Evolutionary conservation across 495 filamentous ascomycete genomes (phyloP), one percentile per base, ranked within the genome.

Genomic region (Aspergillus cristatus): DNA sequence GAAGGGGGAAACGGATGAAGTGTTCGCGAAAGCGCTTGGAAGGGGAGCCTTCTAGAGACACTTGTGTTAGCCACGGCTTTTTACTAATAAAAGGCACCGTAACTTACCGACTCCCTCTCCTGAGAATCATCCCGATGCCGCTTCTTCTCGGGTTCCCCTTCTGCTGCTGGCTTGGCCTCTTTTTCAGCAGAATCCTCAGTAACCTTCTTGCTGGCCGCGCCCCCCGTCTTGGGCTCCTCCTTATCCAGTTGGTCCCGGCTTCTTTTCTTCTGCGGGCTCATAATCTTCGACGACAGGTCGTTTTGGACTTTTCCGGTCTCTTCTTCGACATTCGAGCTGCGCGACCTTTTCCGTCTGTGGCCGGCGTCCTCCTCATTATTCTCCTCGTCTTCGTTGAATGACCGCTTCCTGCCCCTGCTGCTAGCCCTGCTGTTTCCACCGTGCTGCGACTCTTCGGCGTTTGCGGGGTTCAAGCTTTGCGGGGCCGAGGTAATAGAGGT

Each of bases 381-480:
- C 16, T 51, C 55, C 34, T 71, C 49, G 2, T 67, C 48, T 28
- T 74, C 68, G 37, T 77, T 72, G 34, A 70, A 68, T 14, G 75
- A 80, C 35, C 77, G 58, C 57, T 82, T 82, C 30, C 74, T 55
- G 10, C 71, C 68, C 26, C 65, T 48, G 30, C 47, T 57, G 40
- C 42, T 63, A n/a, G 17, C 34, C 14, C 50, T 43, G 39, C 46
- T 51, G n/a, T 36, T 43, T 12, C 42, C 37, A 11, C 39, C 37
- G 5, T 38, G 42, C 40, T 48, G 29, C 11, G 22, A 20, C 28
- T 34, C 18, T 20, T 20, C 22, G 18, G 47, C 42, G 16, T 32
- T 34, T 39, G 39, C 50, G 16, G 38, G 13, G 16, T 33, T 32
- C 2, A 44, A 29, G 11, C 51, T 34, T 20, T 45, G 42, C 3